Evolutionary conservation across 495 filamentous ascomycete genomes (phyloP).

Genomic region (Trichoderma orchidacearum): DNA sequence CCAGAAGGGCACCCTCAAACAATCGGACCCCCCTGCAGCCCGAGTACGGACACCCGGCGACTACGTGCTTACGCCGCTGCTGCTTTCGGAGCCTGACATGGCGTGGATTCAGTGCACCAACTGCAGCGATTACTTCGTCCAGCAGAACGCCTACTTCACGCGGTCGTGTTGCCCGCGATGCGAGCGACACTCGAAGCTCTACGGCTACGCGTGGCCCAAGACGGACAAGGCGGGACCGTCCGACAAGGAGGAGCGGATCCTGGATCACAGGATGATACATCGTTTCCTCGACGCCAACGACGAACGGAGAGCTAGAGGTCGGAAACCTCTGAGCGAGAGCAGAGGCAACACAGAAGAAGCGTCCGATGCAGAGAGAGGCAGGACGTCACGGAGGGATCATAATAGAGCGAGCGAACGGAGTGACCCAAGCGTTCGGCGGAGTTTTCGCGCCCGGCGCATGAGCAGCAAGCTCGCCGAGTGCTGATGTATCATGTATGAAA

Average conservation of each 20-base stretch:
- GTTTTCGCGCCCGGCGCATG: slow-evolving; percentile 13
- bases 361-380: not conserved
- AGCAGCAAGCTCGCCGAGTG: slow-evolving; percentile 10
- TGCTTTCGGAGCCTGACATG: slow-evolving; percentile 59
- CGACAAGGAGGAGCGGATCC: slow-evolving; percentile 63
- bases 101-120: slow-evolving; percentile 81
- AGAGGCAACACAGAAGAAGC: not conserved
- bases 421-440: slow-evolving; percentile 11
- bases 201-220: slow-evolving; percentile 92
- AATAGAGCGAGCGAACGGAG: not conserved
- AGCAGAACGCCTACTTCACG: slow-evolving; percentile 74
- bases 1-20: not conserved
- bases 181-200: slow-evolving; percentile 89
- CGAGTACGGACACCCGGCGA: slow-evolving; percentile 50
- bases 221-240: slow-evolving; percentile 59
- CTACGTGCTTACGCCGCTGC: slow-evolving; percentile 57
- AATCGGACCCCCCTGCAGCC: slow-evolving; percentile 10
- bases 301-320: slow-evolving; percentile 40
- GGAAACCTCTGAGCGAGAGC: slow-evolving; percentile 16
- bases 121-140: slow-evolving; percentile 71
- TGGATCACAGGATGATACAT: slow-evolving; percentile 60
- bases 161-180: slow-evolving; percentile 77
- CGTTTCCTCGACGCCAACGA: slow-evolving; percentile 55
- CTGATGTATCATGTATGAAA: not conserved
- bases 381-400: not conserved